Base-by-base conservation (phyloP, 129 eudicot species). In the Dittrichia graveolens region DNA sequence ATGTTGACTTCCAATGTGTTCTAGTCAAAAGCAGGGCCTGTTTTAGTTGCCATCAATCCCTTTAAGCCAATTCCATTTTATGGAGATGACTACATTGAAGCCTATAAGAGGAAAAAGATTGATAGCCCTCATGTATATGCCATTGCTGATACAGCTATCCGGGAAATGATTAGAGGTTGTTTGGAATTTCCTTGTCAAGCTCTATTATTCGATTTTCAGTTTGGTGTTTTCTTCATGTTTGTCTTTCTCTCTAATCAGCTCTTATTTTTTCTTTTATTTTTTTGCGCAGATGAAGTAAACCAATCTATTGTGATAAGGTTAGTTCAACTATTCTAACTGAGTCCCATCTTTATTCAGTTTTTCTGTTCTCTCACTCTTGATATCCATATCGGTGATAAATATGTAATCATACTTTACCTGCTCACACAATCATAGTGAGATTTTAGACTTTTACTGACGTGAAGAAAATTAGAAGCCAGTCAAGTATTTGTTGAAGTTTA, bases 91-190 rank as follows among this genome's bases (percentile, higher is more conserved):
- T 88, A 69, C 31, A 72, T 92, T 76, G 79, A 84, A 56, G 91
- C 91, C 39, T 92, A 92, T 68, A 85, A 73, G 79, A 53, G 77
- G 71, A 89, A 85, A 79, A 67, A 84, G 16, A 61, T 57, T 38
- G 89, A 82, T 11, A 87, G 87, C 73, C 98, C 98, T 41, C 98
- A 92, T 80, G 98, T 92, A n/a, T 92, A 92, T 85, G 98, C 98
- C 69, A 89, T 92, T 38, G 80, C 96, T 34, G 95, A 89, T 72
- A 84, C 84, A 63, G 96, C 98, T 46, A 81, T 84, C 47, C 64
- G 90, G 59, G 96, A 89, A 80, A 89, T 92, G 98, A 85, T 85
- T 34, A 73, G 91, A 85, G 96, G 96, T 92, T 48, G 46, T 72
- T 73, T 35, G 5, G 3, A 38, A 39, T n/a, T 67, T 61, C 11